Evolutionary conservation across 352 stramenopile species (phyloP).

Genomic region (Globisporangium spinosum): DNA sequence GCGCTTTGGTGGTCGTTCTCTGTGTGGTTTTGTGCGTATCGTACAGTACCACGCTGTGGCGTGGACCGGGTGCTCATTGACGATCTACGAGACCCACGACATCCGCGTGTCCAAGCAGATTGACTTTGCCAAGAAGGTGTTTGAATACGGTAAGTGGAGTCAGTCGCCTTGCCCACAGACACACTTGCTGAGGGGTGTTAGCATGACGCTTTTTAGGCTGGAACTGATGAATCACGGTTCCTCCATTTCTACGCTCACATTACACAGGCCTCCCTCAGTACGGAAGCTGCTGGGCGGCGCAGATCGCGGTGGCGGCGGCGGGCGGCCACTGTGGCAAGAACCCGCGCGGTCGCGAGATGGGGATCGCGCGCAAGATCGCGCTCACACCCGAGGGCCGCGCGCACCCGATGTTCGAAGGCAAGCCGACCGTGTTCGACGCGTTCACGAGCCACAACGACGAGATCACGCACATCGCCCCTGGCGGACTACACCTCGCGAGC

Average conservation of each 20-base stretch:
- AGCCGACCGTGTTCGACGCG: slow-evolving; percentile 73
- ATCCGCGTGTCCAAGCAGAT: slow-evolving; percentile 70
- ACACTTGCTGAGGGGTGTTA: no score
- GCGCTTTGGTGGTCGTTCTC: background rate
- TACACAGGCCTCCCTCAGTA: slow-evolving; percentile 67
- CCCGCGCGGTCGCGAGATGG: slow-evolving; percentile 69
- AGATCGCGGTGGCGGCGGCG: slow-evolving; percentile 70
- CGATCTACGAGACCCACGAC: slow-evolving; percentile 58
- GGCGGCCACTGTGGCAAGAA: slow-evolving; percentile 64
- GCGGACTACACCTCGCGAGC: slow-evolving; percentile 49
- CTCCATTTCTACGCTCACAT: background rate
- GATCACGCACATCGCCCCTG: slow-evolving; percentile 65
- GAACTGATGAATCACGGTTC: background rate
- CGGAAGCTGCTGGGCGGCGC: slow-evolving; percentile 76
- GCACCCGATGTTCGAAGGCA: slow-evolving; percentile 82
- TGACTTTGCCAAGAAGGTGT: slow-evolving; percentile 62
- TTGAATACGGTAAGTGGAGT: slow-evolving; percentile 40
- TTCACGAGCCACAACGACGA: slow-evolving; percentile 85
- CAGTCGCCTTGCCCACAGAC: no score
- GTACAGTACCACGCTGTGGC: slow-evolving; percentile 66
- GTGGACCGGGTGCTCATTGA: slow-evolving; percentile 76
- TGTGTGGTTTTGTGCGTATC: background rate
- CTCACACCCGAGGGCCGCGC: slow-evolving; percentile 66
- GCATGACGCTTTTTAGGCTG: no score
- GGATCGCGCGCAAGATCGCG: slow-evolving; percentile 71